Base-by-base conservation (phyloP, 2,329 filamentous ascomycete genomes). In the Alternaria triticimaculans region DNA sequence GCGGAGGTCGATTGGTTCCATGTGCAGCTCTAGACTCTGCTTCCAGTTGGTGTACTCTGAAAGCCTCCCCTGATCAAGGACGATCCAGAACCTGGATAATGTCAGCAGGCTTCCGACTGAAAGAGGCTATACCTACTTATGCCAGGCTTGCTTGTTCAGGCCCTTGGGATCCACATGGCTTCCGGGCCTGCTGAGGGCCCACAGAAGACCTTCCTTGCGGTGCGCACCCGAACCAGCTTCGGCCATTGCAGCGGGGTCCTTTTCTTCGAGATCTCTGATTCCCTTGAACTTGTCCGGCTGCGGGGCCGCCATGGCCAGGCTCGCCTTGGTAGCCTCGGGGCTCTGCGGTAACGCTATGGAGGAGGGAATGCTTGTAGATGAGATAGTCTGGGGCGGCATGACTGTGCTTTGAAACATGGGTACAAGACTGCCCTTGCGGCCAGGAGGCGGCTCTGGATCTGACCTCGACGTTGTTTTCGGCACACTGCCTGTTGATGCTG, bases 41-140 rank as follows among this genome's bases (percentile, higher is more conserved):
- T 99, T 99, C 96, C 96, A 99, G 79, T 99, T 98, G 78, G 94
- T 97, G 81, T 99, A 99, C 77, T 99, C 96, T 2, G 95, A 97
- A 15, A 99, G 86, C 78, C 96, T 97, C 23, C 96, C 96, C 80
- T 97, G 94, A 78, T 98, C 96, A 48, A 99, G 86, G 3, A 99
- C 96, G 68, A 99, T 96, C 96, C 96, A 99, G 81, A 98, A 99
- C 77, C 94, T 96, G 72, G 25, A 18, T 20, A 48, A 43, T 15
- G 60, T 83, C 71, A 84, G 71, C 57, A 51, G 12, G n/a, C 5
- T 21, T 30, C 30, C 44, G 21, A 10, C 20, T 33, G 18, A 18
- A 21, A 23, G 33, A n/a, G 14, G 6, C 4, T 8, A 7, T 14
- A 87, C 91, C 83, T 84, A 97, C 92, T 99, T 99, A 80, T 99